Evolutionary conservation across 225 moss, liverwort and hornwort genomes (phyloP), one percentile per base, ranked within the genome.

Genomic region (Sphagnum tenellum): DNA sequence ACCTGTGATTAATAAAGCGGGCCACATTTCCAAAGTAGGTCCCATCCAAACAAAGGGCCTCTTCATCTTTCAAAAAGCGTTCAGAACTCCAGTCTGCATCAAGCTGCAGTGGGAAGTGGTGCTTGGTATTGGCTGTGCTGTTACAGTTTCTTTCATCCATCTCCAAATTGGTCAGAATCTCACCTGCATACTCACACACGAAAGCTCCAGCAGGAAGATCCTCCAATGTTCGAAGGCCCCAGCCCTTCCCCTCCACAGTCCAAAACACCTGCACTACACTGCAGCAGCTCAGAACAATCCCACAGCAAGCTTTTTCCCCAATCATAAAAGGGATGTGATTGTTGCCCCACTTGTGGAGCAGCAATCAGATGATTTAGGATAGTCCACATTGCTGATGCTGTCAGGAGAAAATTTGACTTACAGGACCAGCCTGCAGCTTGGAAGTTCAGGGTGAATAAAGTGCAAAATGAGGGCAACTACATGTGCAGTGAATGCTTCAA

Each of bases 1-100:
- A 89, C 89, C 91, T 83, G 56, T 91, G 94, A 68, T 94, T 94
- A 64, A 94, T 94, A 65, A 94, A 94, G 55, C 94, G 85, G 12
- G 89, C 80, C 45, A 78, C 81, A 70, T 94, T 94, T 8, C 94
- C 94, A 64, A 78, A 86, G 54, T 67, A 73, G 45, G 89, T 82
- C 2, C 79, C 91, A 69, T 94, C 94, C 47, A 94, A 71, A 64
- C 94, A 91, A 50, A 94, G 79, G 5, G 90, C 94, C 66, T 91
- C 91, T 64, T 91, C 89, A 50, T 94, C 87, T 64, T 81, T 75
- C 3, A 91, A 75, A 12, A 78, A 75, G 8, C 70, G 67, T 60
- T 91, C 94, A 3, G 94, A 89, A 71, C 80, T 75, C 91, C 91
- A 87, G 48, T 89, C 91, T 5, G 89, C 91, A 67, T 91, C 94